phyloP scores from a whole-genome alignment of 345 rosid species.

The Salix koriyanagi region DNA sequence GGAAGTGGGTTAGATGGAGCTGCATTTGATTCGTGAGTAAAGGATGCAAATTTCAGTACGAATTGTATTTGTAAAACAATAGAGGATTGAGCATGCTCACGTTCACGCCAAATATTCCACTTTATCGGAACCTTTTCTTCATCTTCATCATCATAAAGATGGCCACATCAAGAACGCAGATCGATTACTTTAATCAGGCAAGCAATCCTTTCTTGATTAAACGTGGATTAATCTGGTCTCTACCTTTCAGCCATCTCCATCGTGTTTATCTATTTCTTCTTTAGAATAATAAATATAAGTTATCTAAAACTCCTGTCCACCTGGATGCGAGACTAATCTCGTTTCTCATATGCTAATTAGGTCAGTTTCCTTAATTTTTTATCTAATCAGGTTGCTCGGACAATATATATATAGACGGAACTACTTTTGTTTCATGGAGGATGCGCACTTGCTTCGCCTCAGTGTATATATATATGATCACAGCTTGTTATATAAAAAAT shows the following conservation, averaged over 20 bases:
- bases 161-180: not conserved
- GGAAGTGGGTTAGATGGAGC: conserved; percentile 7
- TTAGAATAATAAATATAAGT: not conserved
- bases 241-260: not conserved
- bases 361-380: not conserved
- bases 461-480: not conserved
- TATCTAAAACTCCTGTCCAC: not conserved
- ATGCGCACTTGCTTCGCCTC: not conserved
- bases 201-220: not conserved
- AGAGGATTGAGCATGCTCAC: too few species aligned
- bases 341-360: not conserved
- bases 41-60: conserved; percentile 11
- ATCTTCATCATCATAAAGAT: not conserved
- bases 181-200: not conserved
- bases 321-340: not conserved
- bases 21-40: conserved; percentile 2
- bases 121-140: not conserved
- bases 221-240: not conserved
- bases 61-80: not conserved
- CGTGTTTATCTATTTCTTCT: not conserved
- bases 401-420: not conserved
- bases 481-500: too few species aligned
- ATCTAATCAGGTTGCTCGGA: not conserved
- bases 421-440: not conserved
- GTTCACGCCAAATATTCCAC: not conserved